Base-by-base conservation (phyloP, 2,329 filamentous ascomycete genomes). In the Mollisiaceae sp. region DNA sequence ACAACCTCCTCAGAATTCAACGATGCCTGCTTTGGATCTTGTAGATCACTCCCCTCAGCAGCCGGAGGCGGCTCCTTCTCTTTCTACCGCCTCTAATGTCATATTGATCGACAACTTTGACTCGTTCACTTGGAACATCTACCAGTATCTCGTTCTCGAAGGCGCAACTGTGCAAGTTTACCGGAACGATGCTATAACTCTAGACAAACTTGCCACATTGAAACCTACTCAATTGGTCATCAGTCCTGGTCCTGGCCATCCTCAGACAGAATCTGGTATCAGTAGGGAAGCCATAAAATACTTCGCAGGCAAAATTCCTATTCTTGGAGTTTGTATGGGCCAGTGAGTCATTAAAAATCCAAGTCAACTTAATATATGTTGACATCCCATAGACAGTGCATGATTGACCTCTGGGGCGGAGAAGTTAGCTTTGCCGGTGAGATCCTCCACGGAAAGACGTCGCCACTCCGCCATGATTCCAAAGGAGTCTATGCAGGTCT, bases 91-190 rank as follows among this genome's bases (percentile, higher is more conserved):
- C 32, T 91, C 91, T 64, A 98, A 98, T 79, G 85, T 99, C 65
- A 86, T 99, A 69, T 85, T 99, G 69, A 97, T 99, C 75, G 95
- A 99, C 83, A 99, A 99, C 80, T 99, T 98, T 79, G 95, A 99
- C 79, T 98, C 95, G 3, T 99, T 99, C 79, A 97, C 94, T 65
- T 99, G 94, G 93, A 99, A 99, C 76, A 93, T 99, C 65, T 99
- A 98, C 79, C 96, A 99, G 79, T 99, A 99, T 75, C 88, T 99
- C 1, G 91, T 94, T 8, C 88, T 99, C n/a, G 95, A 98, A 78
- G 95, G 95, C 38, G 95, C 96, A 35, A 91, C 83, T 0, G 95
- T 97, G 59, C 92, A 90, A 4, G 95, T 99, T 22, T 91, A 89
- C 79, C 88, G 95, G 73, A 99, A 99, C 76, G 94, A 99, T 79